A percentile compares a stretch with the other conserved stretches of the same genome.
Conservation (phyloP, 306 rosid species). For the Dryas octopetala region DNA sequence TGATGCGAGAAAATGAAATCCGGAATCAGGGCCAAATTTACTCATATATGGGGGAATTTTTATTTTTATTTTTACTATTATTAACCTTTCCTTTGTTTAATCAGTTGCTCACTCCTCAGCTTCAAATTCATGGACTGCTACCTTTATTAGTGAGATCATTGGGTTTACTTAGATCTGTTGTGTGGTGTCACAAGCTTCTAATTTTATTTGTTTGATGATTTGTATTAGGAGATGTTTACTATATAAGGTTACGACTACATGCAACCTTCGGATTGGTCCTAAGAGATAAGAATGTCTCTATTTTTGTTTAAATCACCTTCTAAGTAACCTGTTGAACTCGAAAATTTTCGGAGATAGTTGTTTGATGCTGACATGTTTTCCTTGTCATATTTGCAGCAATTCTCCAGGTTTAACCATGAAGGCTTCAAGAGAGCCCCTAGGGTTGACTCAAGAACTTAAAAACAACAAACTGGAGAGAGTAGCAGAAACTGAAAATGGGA, state of each 20-base stretch:
- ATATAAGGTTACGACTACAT: slow-evolving; percentile 32
- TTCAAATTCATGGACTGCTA: slow-evolving; percentile 18
- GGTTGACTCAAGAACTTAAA: slow-evolving; percentile 47
- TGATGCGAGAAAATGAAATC: not conserved
- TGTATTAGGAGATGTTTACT: slow-evolving; percentile 20
- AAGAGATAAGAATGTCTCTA: slow-evolving; percentile 32
- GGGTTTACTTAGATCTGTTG: slow-evolving; percentile 15
- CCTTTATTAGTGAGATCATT: slow-evolving; percentile 15
- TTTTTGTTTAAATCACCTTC: slow-evolving; percentile 17
- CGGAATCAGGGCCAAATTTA: not conserved
- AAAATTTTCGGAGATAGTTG: not conserved
- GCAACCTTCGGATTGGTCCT: slow-evolving; percentile 34
- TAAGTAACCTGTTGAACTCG: slow-evolving; percentile 15
- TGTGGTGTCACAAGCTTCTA: slow-evolving; percentile 11
- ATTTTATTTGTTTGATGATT: slow-evolving; percentile 21
- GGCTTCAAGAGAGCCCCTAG: slow-evolving; percentile 61
- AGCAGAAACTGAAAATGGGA: slow-evolving; percentile 41
- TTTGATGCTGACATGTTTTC: slow-evolving; percentile 10
- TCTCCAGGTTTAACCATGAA: slow-evolving; percentile 45
- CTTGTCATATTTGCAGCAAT: slow-evolving; percentile 44
- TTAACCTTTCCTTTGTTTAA: slow-evolving; percentile 1
- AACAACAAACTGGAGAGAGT: slow-evolving; percentile 38
- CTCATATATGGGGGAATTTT: not conserved
- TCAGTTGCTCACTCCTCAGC: slow-evolving; percentile 3
- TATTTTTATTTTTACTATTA: not conserved